Conservation (phyloP, 2,329 filamentous ascomycete species). For the Diplodia mutila region DNA sequence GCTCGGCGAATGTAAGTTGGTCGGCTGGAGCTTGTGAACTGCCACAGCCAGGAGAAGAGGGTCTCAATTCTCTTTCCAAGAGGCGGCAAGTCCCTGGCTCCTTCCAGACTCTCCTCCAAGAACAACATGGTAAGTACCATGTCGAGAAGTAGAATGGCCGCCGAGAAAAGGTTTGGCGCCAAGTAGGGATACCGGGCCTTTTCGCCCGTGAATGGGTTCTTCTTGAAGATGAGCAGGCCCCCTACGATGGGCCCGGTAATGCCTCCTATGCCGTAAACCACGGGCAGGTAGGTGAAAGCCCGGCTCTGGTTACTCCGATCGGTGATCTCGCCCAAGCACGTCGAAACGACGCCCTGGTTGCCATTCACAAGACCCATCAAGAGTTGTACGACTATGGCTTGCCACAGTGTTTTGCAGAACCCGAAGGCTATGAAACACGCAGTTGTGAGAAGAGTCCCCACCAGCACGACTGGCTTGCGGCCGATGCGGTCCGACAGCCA, state of each 20-base stretch:
- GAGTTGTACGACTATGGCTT: slow-evolving; percentile 82
- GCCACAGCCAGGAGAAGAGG: slow-evolving; percentile 71
- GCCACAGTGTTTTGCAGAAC: slow-evolving; percentile 79
- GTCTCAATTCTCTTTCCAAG: slow-evolving; percentile 62
- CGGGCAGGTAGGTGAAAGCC: slow-evolving; percentile 91
- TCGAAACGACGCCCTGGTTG: slow-evolving; percentile 91
- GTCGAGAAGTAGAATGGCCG: slow-evolving; percentile 71
- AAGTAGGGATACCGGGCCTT: slow-evolving; percentile 76
- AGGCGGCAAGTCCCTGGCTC: slow-evolving; percentile 63
- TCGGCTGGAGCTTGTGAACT: slow-evolving; percentile 63
- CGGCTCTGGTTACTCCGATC: slow-evolving; percentile 92
- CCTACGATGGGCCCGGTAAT: slow-evolving; percentile 94
- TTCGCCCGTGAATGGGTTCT: slow-evolving; percentile 58
- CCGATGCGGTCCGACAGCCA: slow-evolving; percentile 79
- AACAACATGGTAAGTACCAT: slow-evolving; percentile 76
- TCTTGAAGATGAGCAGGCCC: slow-evolving; percentile 73
- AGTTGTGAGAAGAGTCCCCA: slow-evolving; percentile 82
- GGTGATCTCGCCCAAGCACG: slow-evolving; percentile 91
- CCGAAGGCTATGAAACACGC: slow-evolving; percentile 84
- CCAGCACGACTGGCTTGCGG: slow-evolving; percentile 78
- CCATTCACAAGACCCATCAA: slow-evolving; percentile 94
- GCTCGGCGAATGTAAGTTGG: slow-evolving; percentile 62
- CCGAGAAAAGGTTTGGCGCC: slow-evolving; percentile 78
- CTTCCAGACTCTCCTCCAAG: slow-evolving; percentile 83
- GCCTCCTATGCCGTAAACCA: slow-evolving; percentile 93